Evolutionary conservation across 495 filamentous ascomycete genomes (phyloP).

Genomic region (Podospora conica): DNA sequence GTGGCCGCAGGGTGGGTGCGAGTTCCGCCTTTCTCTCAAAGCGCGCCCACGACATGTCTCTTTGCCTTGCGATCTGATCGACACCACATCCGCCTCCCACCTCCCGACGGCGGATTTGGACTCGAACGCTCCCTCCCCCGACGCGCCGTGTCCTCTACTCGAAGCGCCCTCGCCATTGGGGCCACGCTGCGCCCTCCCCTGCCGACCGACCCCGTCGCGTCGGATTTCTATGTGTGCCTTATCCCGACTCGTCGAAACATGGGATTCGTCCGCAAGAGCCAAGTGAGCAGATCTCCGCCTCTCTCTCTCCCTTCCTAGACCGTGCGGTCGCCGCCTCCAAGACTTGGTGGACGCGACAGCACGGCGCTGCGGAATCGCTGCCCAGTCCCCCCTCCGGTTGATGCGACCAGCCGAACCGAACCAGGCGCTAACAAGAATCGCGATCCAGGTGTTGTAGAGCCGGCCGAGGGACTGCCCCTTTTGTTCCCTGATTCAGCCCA

Average conservation of each 20-base stretch:
- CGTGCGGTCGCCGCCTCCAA: background rate
- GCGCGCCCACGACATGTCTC: background rate
- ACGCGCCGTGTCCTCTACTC: background rate
- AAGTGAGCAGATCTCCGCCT: conserved; percentile 25
- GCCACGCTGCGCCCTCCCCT: background rate
- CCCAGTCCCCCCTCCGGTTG: background rate
- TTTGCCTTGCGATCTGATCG: background rate
- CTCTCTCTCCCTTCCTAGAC: background rate
- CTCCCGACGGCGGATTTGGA: background rate
- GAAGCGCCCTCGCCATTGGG: background rate
- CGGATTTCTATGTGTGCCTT: conserved; percentile 24
- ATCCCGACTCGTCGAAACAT: conserved; percentile 27
- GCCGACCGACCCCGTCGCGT: background rate
- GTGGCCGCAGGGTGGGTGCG: background rate
- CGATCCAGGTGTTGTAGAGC: conserved; percentile 27
- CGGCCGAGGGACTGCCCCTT: conserved; percentile 18
- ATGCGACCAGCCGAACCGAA: background rate
- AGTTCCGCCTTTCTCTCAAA: background rate
- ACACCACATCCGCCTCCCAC: background rate
- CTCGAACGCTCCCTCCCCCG: background rate
- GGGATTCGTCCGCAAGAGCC: conserved; percentile 31
- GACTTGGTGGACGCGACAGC: background rate
- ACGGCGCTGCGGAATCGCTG: background rate
- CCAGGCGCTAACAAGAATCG: conserved; percentile 9
- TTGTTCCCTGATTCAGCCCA: conserved; percentile 9